Evolutionary conservation across 2,329 filamentous ascomycete genomes (phyloP).

Genomic region (Phyllosticta paracitricarpa): DNA sequence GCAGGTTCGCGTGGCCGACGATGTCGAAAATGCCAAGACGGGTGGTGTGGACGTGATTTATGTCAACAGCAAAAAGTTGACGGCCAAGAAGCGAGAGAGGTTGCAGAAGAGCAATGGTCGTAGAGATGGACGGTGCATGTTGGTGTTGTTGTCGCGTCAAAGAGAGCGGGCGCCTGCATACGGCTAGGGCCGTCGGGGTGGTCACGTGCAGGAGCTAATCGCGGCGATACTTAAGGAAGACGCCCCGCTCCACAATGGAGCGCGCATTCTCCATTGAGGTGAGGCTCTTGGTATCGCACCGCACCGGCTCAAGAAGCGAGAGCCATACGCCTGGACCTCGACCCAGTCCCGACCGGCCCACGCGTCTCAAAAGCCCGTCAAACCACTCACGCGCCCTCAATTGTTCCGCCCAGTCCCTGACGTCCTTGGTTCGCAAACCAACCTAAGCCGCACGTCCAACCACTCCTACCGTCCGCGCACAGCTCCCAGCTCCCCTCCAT

Average conservation of each 20-base stretch:
- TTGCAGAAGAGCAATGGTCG: not conserved
- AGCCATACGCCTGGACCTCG: not conserved
- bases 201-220: not conserved
- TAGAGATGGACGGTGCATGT: not conserved
- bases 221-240: constrained; percentile 8
- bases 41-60: not conserved
- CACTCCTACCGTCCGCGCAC: not conserved
- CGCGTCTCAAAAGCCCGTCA: not conserved
- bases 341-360: not conserved
- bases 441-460: not conserved
- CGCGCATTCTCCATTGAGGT: constrained; percentile 7
- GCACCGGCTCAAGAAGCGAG: not conserved
- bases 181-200: not conserved
- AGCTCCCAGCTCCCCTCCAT: not conserved
- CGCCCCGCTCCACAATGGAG: constrained; percentile 6
- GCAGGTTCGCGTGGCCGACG: constrained; percentile 1
- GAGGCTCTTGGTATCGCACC: constrained; percentile 3
- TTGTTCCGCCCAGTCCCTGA: not conserved
- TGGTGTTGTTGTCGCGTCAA: not conserved
- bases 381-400: not conserved
- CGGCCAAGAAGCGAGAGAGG: not conserved
- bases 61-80: not conserved
- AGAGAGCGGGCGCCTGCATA: not conserved
- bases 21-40: not conserved
- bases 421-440: not conserved